Percentiles rank a stretch among this genome's conserved stretches.
These are phyloP conservation scores for Neonectria hederae DNA, from an alignment of 2,329 filamentous ascomycete genomes.

Conservation along the genomic window DNA sequence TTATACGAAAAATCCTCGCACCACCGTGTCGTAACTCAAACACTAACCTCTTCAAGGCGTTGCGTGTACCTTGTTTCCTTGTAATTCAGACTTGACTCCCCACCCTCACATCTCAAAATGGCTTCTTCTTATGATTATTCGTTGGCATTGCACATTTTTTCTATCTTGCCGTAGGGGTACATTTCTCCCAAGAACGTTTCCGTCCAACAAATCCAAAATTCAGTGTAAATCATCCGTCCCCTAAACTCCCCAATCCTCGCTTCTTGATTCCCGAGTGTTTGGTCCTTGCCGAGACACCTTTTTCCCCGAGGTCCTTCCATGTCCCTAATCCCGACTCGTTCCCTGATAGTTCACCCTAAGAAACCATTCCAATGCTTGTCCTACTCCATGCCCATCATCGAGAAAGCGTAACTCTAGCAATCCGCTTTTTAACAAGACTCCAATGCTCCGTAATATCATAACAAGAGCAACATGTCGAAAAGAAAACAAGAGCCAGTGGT, in stretches of 20 bases:
- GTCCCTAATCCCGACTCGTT: constrained; percentile 1
- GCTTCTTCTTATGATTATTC: constrained; percentile 4
- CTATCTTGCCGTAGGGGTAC: constrained; percentile 15
- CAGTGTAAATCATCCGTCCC: constrained; percentile 11
- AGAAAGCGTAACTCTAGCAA: constrained; percentile 6
- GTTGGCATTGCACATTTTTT: constrained; percentile 14
- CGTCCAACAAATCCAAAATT: constrained; percentile 4
- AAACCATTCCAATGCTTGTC: constrained; percentile 10
- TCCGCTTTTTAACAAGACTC: constrained; percentile 20
- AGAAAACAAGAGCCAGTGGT: not conserved
- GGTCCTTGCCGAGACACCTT: constrained; percentile 2
- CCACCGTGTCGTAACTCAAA: not conserved
- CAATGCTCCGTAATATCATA: constrained; percentile 10
- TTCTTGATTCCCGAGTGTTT: constrained; percentile 11
- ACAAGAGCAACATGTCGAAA: not conserved
- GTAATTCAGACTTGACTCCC: not conserved
- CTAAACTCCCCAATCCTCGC: constrained; percentile 17
- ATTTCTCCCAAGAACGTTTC: not conserved
- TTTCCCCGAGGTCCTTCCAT: constrained; percentile 1
- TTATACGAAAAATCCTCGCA: not conserved
- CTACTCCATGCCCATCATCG: constrained; percentile 8
- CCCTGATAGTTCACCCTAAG: not conserved
- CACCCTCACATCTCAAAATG: not conserved
- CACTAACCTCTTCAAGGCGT: not conserved
- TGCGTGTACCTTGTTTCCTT: not conserved